Base-by-base conservation (phyloP, 116 monocot genomes). In the Cymodocea nodosa region DNA sequence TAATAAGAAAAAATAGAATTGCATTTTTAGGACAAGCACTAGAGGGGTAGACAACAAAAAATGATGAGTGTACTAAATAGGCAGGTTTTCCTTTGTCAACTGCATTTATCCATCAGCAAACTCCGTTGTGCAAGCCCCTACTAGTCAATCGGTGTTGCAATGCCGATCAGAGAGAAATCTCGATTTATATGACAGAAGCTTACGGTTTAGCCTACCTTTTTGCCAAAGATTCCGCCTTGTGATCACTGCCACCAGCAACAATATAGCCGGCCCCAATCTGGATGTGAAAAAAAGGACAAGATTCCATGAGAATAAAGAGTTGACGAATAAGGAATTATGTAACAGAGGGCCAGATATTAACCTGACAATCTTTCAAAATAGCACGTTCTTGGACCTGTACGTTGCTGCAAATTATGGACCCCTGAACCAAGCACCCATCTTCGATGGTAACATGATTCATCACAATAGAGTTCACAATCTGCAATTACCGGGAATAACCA, bases 391-490 rank as follows among this genome's bases (percentile, higher is more conserved):
- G 97, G 60, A 97, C 75, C 39, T 87, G 88, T 50, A 82, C 97
- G 61, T 97, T 91, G 76, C 80, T 97, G 80, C 97, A 91, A 68
- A 97, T 64, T 35, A 97, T 69, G 56, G 97, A 87, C 70, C 91
- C 88, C 75, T 97, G 97, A 72, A 97, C 80, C 50, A 81, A 78
- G 60, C 97, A 91, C 19, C 91, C 91, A 73, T 97, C 97, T 79
- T 97, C 88, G 59, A 97, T 81, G 30, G 78, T 91, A 17, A 91
- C 97, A 76, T 97, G 97, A 72, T 97, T 88, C 97, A 97, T 88
- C 76, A 97, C 88, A 70, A 97, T 81, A 23, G 97, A 91, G 65
- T 97, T 97, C 30, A 88, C 78, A 70, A 97, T 91, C 97, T 97
- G 75, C 54, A 60, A 48, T 60, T 13, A 22, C 44, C 44, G 8